Evolutionary conservation across 495 filamentous ascomycete genomes (phyloP).

Genomic region (Penicillium arizonense): DNA sequence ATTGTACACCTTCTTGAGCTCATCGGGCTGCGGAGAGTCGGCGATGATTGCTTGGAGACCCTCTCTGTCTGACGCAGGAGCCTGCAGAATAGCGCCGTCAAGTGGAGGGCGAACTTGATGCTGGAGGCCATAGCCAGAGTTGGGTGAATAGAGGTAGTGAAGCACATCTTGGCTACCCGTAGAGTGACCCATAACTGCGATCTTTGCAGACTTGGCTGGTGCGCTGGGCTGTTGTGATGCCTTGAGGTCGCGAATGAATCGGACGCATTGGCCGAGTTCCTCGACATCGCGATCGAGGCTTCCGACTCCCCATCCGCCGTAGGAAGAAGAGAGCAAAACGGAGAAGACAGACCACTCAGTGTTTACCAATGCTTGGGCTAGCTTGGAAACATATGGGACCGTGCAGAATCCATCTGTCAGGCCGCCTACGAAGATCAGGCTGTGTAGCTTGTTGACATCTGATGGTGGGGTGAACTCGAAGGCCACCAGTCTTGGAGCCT

Average conservation of each 20-base stretch:
- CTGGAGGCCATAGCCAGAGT: slow-evolving; percentile 28
- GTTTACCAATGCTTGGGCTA: slow-evolving; percentile 58
- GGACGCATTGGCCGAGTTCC: slow-evolving; percentile 71
- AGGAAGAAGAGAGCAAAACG: slow-evolving; percentile 61
- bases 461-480: slow-evolving; percentile 52
- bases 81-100: slow-evolving; percentile 83
- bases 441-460: slow-evolving; percentile 50
- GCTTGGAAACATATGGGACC: slow-evolving; percentile 54
- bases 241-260: slow-evolving; percentile 58
- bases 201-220: slow-evolving; percentile 47
- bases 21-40: slow-evolving; percentile 14
- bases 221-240: slow-evolving; percentile 19
- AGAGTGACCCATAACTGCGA: slow-evolving; percentile 88
- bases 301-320: slow-evolving; percentile 69
- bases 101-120: slow-evolving; percentile 44
- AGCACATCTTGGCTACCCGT: slow-evolving; percentile 87
- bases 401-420: slow-evolving; percentile 78
- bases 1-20: slow-evolving; percentile 43
- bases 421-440: slow-evolving; percentile 80
- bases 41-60: slow-evolving; percentile 40
- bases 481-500: slow-evolving; percentile 55
- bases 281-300: slow-evolving; percentile 67
- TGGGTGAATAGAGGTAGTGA: slow-evolving; percentile 59
- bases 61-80: slow-evolving; percentile 77
- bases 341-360: slow-evolving; percentile 61